These are phyloP conservation scores for Exserohilum turcica DNA, from an alignment of 2,329 filamentous ascomycete species.

Conservation along the genomic window DNA sequence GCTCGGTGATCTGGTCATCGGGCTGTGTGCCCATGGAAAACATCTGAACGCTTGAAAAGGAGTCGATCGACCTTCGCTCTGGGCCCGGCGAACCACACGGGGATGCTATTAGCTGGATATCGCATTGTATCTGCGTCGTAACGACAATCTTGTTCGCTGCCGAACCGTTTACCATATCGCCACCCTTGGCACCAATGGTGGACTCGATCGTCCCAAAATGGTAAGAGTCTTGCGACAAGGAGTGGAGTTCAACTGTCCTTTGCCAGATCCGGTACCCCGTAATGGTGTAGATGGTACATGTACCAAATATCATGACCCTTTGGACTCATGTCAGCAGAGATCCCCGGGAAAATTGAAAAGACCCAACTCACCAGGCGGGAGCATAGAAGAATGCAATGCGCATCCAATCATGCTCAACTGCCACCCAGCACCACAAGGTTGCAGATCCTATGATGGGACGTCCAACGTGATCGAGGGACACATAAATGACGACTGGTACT, in stretches of 20 bases:
- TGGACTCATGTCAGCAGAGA: conserved; percentile 11
- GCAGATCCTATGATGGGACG: conserved; percentile 73
- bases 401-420: conserved; percentile 68
- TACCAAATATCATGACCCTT: conserved; percentile 62
- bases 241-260: conserved; percentile 62
- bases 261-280: conserved; percentile 71
- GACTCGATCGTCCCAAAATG: conserved; percentile 6
- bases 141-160: conserved; percentile 49
- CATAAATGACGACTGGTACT: conserved; percentile 68
- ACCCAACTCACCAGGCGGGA: conserved; percentile 63
- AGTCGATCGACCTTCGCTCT: conserved; percentile 32
- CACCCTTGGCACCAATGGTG: neutral
- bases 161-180: conserved; percentile 53
- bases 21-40: conserved; percentile 3
- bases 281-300: conserved; percentile 68
- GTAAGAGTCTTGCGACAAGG: conserved; percentile 21
- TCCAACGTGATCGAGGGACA: conserved; percentile 64
- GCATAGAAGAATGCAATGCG: conserved; percentile 77
- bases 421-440: conserved; percentile 81
- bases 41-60: conserved; percentile 36
- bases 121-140: conserved; percentile 69
- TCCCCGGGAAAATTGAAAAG: no score
- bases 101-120: conserved; percentile 52
- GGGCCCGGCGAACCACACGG: conserved; percentile 9
- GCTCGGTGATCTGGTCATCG: neutral